These are phyloP conservation scores for Berberis vulgaris DNA, from an alignment of 164 flowering plant species.

Conservation along the genomic window DNA sequence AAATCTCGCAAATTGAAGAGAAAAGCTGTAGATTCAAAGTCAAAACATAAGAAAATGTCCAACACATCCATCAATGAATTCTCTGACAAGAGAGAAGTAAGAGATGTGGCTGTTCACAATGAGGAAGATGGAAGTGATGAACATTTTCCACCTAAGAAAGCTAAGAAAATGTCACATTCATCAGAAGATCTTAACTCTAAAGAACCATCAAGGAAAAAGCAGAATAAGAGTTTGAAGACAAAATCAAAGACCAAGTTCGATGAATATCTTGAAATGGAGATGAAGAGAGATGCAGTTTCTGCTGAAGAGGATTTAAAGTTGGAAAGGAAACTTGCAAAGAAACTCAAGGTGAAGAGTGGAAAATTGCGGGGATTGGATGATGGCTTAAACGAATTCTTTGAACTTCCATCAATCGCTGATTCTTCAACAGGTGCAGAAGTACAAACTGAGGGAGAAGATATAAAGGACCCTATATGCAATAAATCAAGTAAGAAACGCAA, in stretches of 20 bases:
- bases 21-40: background rate
- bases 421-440: conserved; percentile 14
- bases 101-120: background rate
- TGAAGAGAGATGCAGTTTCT: conserved; percentile 20
- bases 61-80: background rate
- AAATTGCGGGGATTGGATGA: conserved; percentile 54
- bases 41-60: conserved; percentile 4
- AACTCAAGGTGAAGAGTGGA: conserved; percentile 65
- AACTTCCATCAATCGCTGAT: conserved; percentile 31
- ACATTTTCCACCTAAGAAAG: conserved; percentile 5
- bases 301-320: conserved; percentile 56
- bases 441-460: conserved; percentile 5
- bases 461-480: conserved; percentile 5
- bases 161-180: conserved; percentile 7
- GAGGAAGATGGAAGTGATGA: conserved; percentile 5
- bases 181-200: background rate
- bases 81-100: conserved; percentile 4
- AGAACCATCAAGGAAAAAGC: conserved; percentile 9
- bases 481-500: conserved; percentile 17
- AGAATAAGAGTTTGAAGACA: conserved; percentile 23
- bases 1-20: conserved; percentile 8
- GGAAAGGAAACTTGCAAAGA: conserved; percentile 77
- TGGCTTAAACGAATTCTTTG: conserved; percentile 48
- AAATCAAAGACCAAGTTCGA: conserved; percentile 53
- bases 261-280: conserved; percentile 50